Conservation (phyloP, 225 moss, liverwort and hornwort species). For the Rhytidiadelphus loreus region DNA sequence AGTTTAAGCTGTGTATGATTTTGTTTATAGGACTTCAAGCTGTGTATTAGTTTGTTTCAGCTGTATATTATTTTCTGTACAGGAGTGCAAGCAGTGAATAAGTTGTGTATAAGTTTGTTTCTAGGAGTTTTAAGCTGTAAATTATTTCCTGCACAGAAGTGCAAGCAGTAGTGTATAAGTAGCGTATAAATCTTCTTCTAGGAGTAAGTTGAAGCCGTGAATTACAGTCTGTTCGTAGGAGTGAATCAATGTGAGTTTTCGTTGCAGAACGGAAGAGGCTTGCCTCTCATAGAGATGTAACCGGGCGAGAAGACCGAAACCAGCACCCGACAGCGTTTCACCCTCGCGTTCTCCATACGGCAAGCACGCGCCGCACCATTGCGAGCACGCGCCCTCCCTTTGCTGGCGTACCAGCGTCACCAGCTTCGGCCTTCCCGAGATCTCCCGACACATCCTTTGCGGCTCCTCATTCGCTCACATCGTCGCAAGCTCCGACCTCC, state of each 20-base stretch:
- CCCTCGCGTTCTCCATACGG: not conserved
- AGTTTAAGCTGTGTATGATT: not conserved
- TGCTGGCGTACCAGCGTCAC: not conserved
- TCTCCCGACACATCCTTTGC: not conserved
- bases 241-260: not conserved
- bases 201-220: not conserved
- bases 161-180: not conserved
- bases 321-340: not conserved
- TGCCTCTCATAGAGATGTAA: not conserved
- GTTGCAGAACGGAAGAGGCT: not conserved
- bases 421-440: not conserved
- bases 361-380: not conserved
- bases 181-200: too few relatives aligned
- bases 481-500: not conserved
- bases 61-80: too few relatives aligned
- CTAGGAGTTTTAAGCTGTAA: too few relatives aligned
- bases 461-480: not conserved
- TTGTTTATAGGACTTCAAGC: not conserved
- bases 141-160: too few relatives aligned
- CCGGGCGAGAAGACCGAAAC: not conserved
- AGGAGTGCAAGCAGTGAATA: not conserved
- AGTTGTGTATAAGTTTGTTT: too few relatives aligned
- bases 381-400: not conserved
- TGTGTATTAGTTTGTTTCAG: too few relatives aligned
- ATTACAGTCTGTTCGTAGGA: not conserved